Evolutionary conservation across 768 basidiomycete genomes (phyloP).

Genomic region (Sarcomyxa edulis): DNA sequence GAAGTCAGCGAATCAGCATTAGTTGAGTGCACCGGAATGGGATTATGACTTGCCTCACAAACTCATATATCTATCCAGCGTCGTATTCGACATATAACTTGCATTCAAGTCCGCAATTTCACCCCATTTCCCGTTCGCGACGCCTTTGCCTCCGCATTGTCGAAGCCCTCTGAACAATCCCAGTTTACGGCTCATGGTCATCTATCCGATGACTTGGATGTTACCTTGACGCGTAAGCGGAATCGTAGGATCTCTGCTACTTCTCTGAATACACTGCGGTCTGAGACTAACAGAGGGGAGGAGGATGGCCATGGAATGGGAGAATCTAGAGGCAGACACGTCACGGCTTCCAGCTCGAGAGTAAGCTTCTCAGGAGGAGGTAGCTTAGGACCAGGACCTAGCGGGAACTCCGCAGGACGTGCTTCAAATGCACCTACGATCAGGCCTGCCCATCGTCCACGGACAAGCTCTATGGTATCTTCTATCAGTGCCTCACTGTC

Average conservation of each 20-base stretch:
- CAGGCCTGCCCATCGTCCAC: constrained; percentile 31
- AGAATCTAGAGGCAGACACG: constrained; percentile 34
- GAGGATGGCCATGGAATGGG: constrained; percentile 14
- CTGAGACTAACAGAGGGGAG: constrained; percentile 38
- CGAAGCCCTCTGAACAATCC: constrained; percentile 57
- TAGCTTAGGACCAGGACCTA: constrained; percentile 10
- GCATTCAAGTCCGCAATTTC: constrained; percentile 73
- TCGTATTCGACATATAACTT: constrained; percentile 68
- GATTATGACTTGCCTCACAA: no score
- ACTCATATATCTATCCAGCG: constrained; percentile 31
- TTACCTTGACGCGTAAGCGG: constrained; percentile 53
- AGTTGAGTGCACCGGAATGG: no score
- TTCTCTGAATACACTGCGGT: constrained; percentile 44
- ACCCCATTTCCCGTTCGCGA: constrained; percentile 84
- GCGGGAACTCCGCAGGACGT: constrained; percentile 3
- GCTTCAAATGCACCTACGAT: constrained; percentile 21
- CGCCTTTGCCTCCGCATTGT: constrained; percentile 67
- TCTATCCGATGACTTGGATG: constrained; percentile 67
- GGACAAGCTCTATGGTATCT: constrained; percentile 52
- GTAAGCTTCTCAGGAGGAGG: constrained; percentile 25
- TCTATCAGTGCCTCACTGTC: constrained; percentile 27
- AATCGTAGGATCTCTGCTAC: constrained; percentile 55
- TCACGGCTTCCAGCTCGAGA: constrained; percentile 43
- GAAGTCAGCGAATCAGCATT: no score
- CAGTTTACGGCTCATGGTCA: constrained; percentile 55